Evolutionary conservation across 805 yeast genomes (phyloP).

Genomic region (Jamesozyma lodderae): DNA sequence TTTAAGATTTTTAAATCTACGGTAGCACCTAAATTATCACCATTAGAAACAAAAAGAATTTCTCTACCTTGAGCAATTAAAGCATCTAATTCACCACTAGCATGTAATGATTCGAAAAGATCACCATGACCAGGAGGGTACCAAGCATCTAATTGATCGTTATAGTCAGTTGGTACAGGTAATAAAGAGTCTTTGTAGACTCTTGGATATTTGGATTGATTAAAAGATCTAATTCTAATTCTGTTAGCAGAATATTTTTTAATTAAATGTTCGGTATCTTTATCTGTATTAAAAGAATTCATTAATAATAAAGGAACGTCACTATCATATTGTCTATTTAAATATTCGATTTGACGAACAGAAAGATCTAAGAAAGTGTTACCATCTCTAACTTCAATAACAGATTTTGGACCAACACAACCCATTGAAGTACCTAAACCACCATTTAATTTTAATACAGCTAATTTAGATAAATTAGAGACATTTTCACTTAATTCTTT

Average conservation of each 20-base stretch:
- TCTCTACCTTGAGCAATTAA: constrained; percentile 91
- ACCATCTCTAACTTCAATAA: constrained; percentile 97
- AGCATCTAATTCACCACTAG: constrained; percentile 86
- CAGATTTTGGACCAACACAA: constrained; percentile 92
- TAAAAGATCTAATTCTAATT: constrained; percentile 88
- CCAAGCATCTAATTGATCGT: constrained; percentile 80
- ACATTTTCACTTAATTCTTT: constrained; percentile 28
- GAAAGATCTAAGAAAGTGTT: constrained; percentile 92
- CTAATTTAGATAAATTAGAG: constrained; percentile 61
- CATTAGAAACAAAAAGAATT: constrained; percentile 89
- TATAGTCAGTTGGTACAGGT: constrained; percentile 77
- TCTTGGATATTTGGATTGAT: constrained; percentile 97
- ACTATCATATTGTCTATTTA: constrained; percentile 80
- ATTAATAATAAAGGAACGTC: constrained; percentile 93
- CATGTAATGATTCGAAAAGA: constrained; percentile 78
- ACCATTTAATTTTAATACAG: constrained; percentile 94
- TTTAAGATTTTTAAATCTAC: constrained; percentile 84
- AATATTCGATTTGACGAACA: constrained; percentile 93
- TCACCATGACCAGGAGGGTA: constrained; percentile 99
- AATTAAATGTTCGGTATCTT: constrained; percentile 86
- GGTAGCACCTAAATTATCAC: constrained; percentile 97
- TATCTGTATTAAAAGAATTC: constrained; percentile 96
- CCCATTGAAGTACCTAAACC: constrained; percentile 99
- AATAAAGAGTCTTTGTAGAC: constrained; percentile 89
- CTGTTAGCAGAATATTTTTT: constrained; percentile 96